A percentile compares a stretch with the other conserved stretches of the same genome.
Conservation (phyloP, 345 rosid species). For the Lepidium africanum region DNA sequence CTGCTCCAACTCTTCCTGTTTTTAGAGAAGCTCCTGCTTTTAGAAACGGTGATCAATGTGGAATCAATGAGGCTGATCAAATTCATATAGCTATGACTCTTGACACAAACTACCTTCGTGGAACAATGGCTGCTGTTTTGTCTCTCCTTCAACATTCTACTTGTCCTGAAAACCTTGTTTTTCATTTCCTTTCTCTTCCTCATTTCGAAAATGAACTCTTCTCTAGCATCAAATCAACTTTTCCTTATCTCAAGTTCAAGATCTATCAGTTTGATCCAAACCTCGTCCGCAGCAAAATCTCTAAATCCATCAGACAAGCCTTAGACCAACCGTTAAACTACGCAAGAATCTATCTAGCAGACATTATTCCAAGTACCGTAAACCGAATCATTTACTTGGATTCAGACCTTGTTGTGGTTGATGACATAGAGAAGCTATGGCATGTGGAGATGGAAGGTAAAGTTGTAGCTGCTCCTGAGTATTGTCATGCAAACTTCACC, state of each 20-base stretch:
- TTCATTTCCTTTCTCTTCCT: constrained; percentile 51
- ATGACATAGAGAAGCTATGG: constrained; percentile 52
- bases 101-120: constrained; percentile 59
- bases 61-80: constrained; percentile 11
- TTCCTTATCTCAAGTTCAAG: constrained; percentile 49
- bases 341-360: constrained; percentile 58
- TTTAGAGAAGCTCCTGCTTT: constrained; percentile 55
- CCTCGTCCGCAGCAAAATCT: constrained; percentile 50
- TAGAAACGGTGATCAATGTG: constrained; percentile 44
- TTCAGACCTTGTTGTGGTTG: constrained; percentile 60
- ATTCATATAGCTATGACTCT: constrained; percentile 63
- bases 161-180: constrained; percentile 53
- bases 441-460: constrained; percentile 40
- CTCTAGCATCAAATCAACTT: constrained; percentile 43
- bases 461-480: constrained; percentile 59
- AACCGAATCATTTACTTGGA: constrained; percentile 48
- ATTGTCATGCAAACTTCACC: constrained; percentile 57
- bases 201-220: constrained; percentile 36
- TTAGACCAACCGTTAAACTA: constrained; percentile 60
- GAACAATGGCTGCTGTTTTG: constrained; percentile 63
- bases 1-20: constrained; percentile 29
- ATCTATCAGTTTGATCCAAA: constrained; percentile 45
- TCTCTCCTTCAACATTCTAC: constrained; percentile 52
- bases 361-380: constrained; percentile 38
- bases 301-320: constrained; percentile 51